Conservation (phyloP, 306 rosid genomes). For the Arachis stenosperma region DNA sequence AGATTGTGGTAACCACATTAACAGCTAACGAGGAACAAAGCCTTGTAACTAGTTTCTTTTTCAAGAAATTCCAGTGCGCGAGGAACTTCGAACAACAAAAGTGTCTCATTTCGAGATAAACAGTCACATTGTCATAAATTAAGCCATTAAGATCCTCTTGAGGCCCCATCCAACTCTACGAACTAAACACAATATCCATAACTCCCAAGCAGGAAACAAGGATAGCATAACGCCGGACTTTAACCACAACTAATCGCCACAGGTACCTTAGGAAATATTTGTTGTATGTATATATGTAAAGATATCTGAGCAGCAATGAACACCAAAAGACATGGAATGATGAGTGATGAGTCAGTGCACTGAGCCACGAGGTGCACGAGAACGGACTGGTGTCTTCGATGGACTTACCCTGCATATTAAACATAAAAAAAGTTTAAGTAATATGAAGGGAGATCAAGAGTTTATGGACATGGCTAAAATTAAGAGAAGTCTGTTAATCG, state of each 20-base stretch:
- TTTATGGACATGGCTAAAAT: constrained; percentile 33
- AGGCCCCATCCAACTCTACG: constrained; percentile 71
- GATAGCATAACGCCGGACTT: constrained; percentile 48
- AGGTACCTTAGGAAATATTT: constrained; percentile 53
- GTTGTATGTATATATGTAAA: constrained; percentile 69
- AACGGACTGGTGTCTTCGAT: constrained; percentile 84
- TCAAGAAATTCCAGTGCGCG: constrained; percentile 37
- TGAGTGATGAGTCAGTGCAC: constrained; percentile 51
- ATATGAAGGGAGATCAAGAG: background rate
- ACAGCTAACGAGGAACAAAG: constrained; percentile 31
- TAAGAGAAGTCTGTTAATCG: constrained; percentile 33
- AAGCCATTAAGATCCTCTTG: constrained; percentile 67
- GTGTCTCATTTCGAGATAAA: constrained; percentile 40
- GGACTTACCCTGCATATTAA: constrained; percentile 79
- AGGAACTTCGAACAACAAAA: constrained; percentile 51
- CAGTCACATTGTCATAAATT: constrained; percentile 49
- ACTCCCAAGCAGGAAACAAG: constrained; percentile 37
- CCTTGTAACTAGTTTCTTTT: constrained; percentile 40
- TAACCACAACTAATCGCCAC: constrained; percentile 50
- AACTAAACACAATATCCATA: constrained; percentile 50
- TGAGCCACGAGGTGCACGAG: constrained; percentile 62
- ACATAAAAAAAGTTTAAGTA: constrained; percentile 20
- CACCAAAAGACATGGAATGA: constrained; percentile 42
- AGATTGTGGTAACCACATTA: constrained; percentile 21
- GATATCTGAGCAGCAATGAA: constrained; percentile 54